A percentile compares a stretch with the other conserved stretches of the same genome.
Conservation (phyloP, 1,284 basidiomycete species). For the Trametes pubescens region DNA sequence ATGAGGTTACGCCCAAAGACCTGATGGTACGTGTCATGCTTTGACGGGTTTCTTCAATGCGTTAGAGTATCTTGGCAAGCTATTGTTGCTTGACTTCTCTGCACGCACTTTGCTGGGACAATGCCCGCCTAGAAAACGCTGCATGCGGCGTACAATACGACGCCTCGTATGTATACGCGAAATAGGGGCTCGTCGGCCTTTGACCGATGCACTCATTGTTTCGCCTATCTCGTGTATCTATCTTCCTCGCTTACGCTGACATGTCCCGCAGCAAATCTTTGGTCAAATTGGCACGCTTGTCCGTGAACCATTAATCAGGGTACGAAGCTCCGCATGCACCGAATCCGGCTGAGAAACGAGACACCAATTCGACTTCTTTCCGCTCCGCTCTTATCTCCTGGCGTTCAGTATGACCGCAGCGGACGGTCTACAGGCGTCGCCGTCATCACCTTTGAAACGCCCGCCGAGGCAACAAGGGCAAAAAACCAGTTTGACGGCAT, state of each 20-base stretch:
- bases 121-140: too few species aligned
- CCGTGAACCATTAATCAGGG: slow-evolving; percentile 93
- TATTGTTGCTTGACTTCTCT: neutral
- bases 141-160: too few species aligned
- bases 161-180: too few species aligned
- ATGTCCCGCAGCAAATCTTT: slow-evolving; percentile 78
- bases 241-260: slow-evolving; percentile 12
- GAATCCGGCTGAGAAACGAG: slow-evolving; percentile 57
- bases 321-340: slow-evolving; percentile 75
- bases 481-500: slow-evolving; percentile 91
- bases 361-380: slow-evolving; percentile 55
- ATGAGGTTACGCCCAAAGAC: slow-evolving; percentile 91
- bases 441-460: slow-evolving; percentile 82
- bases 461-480: slow-evolving; percentile 83
- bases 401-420: slow-evolving; percentile 89
- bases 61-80: neutral
- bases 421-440: slow-evolving; percentile 92
- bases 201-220: too few species aligned
- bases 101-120: too few species aligned
- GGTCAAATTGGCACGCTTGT: slow-evolving; percentile 91
- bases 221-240: too few species aligned
- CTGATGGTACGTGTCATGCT: slow-evolving; percentile 68
- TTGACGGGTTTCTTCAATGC: neutral
- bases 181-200: too few species aligned
- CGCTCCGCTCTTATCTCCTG: slow-evolving; percentile 22